phyloP scores from a whole-genome alignment of 805 yeast genomes.

The Metschnikowia proteae region DNA sequence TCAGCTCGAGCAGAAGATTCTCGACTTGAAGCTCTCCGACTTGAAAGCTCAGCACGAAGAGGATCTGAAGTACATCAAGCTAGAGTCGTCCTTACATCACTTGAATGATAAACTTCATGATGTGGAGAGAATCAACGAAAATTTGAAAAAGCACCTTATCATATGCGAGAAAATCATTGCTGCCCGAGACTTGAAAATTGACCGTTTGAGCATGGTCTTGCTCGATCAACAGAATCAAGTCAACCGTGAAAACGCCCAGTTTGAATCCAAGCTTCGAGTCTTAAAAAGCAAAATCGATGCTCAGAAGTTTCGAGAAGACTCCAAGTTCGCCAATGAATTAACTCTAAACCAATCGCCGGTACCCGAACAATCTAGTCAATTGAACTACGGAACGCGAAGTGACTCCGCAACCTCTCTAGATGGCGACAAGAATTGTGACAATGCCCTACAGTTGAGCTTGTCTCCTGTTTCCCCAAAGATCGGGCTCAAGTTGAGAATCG shows the following conservation, averaged over 20 bases:
- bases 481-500: constrained; percentile 56
- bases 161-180: constrained; percentile 55
- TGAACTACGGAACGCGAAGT: neutral
- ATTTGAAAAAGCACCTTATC: constrained; percentile 52
- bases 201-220: constrained; percentile 47
- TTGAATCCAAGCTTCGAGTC: constrained; percentile 41
- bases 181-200: constrained; percentile 54
- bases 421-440: constrained; percentile 4
- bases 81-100: constrained; percentile 57
- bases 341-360: neutral
- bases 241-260: constrained; percentile 45
- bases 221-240: constrained; percentile 49
- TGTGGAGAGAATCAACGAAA: constrained; percentile 57
- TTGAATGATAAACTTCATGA: constrained; percentile 58
- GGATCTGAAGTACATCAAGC: constrained; percentile 47
- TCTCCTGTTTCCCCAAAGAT: constrained; percentile 31
- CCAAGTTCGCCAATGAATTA: constrained; percentile 5
- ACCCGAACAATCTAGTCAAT: neutral
- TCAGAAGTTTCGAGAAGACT: constrained; percentile 12
- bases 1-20: constrained; percentile 17
- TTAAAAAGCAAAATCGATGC: constrained; percentile 17
- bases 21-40: constrained; percentile 15
- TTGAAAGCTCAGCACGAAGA: constrained; percentile 36
- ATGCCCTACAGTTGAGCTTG: constrained; percentile 1
- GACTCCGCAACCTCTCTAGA: constrained; percentile 1